Evolutionary conservation across 179 eudicot genomes (phyloP), one percentile per base, ranked within the genome.

Genomic region (Drosera spatulata): DNA sequence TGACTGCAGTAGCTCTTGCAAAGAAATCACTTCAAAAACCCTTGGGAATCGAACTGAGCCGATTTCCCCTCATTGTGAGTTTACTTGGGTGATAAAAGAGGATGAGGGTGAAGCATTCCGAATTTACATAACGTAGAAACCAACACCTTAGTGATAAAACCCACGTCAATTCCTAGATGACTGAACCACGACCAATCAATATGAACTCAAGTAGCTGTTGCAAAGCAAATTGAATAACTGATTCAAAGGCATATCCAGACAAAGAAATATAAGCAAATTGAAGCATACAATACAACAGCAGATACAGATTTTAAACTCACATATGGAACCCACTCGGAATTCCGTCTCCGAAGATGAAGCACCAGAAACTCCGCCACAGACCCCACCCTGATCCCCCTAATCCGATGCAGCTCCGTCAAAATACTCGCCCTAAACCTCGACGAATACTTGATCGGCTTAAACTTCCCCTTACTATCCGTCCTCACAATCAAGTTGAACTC

Each of bases 401-500:
- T 74, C 72, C 91, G 71, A 64, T 89, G 88, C 80, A 93, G 62
- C 73, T 84, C 94, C 6, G 97, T 89, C 86, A 93, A 71, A 56
- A 93, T 85, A 79, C 94, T 85, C 1, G 87, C 95, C 59, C 95
- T 78, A 64, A 69, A 89, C 73, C 66, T 68, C 1, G 95, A 86
- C 7, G 99, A 93, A 12, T 89, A 83, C 73, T 93, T 93, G 8
- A 89, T 70, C 42, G 71, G 78, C 74, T 86, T 93, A 61, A 81
- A 89, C 69, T 89, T 93, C 50, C 97, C 97, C 37, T 82, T 81
- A 9, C 95, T 85, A 74, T 93, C 99, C 5, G 88, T 80, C 82
- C 99, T 67, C 39, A 93, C 93, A 75, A 79, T 93, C 64, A 93
- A 67, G 76, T 66, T 82, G 67, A 93, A 89, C 84, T 93, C 99